Evolutionary conservation across 805 yeast genomes (phyloP).

Genomic region (Zygoascus tannicola): DNA sequence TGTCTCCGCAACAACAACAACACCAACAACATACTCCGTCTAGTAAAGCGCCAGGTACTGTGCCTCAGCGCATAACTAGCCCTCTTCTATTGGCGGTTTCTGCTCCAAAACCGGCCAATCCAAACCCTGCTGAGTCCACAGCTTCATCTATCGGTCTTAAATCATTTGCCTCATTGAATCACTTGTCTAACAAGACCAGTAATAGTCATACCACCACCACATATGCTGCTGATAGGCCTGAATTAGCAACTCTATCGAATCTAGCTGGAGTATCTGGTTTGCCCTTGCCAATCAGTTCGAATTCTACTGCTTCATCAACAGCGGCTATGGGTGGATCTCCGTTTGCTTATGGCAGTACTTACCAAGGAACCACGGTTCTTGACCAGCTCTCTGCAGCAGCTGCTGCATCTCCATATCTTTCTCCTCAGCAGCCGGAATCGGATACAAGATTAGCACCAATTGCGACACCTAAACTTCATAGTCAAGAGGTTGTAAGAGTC

Average conservation of each 20-base stretch:
- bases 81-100: too few species aligned
- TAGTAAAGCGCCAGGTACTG: too few species aligned
- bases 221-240: background rate
- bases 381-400: conserved; percentile 18
- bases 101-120: too few species aligned
- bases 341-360: background rate
- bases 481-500: too few species aligned
- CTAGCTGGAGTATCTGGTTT: conserved; percentile 1
- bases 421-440: conserved; percentile 15
- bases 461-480: background rate
- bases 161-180: too few species aligned
- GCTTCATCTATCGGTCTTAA: too few species aligned
- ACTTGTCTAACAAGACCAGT: too few species aligned
- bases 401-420: conserved; percentile 15
- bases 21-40: conserved; percentile 6
- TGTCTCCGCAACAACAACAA: too few species aligned
- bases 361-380: conserved; percentile 7
- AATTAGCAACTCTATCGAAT: conserved; percentile 1
- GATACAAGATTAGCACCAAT: conserved; percentile 11
- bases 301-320: background rate
- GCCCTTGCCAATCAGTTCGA: background rate
- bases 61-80: too few species aligned
- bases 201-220: background rate
- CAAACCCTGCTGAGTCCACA: too few species aligned
- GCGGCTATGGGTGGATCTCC: background rate